Evolutionary conservation across 306 rosid genomes (phyloP).

Genomic region (Betula pendula): DNA sequence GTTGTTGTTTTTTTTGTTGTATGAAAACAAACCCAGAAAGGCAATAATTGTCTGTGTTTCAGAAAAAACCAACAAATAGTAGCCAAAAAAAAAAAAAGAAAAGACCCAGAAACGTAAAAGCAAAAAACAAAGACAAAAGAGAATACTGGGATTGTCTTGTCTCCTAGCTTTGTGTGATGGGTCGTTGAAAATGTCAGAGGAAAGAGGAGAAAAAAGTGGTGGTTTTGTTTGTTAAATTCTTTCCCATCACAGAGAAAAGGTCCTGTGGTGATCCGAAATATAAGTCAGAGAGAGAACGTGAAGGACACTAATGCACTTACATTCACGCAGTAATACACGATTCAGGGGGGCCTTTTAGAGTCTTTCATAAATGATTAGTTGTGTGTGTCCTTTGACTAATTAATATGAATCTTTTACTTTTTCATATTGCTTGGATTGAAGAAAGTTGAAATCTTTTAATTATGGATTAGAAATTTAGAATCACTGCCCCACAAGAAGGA

Average conservation of each 20-base stretch:
- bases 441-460: neutral
- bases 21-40: constrained; percentile 21
- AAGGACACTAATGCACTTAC: constrained; percentile 18
- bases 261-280: constrained; percentile 69
- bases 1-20: neutral
- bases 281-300: constrained; percentile 29
- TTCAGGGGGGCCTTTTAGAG: too few species aligned
- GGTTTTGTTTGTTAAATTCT: neutral
- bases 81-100: neutral
- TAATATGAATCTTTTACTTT: neutral
- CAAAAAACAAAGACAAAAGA: neutral
- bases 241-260: constrained; percentile 12
- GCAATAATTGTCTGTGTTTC: constrained; percentile 8
- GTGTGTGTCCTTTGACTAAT: neutral
- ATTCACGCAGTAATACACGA: constrained; percentile 10
- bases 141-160: constrained; percentile 19
- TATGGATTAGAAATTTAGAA: too few species aligned
- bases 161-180: constrained; percentile 38
- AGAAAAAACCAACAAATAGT: constrained; percentile 28
- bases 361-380: neutral
- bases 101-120: constrained; percentile 1
- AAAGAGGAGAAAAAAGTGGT: constrained; percentile 5
- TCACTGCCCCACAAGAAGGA: neutral
- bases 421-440: neutral
- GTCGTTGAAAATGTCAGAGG: constrained; percentile 32